Base-by-base conservation (phyloP, 2,329 filamentous ascomycete species). In the Arachnomyces sp. region DNA sequence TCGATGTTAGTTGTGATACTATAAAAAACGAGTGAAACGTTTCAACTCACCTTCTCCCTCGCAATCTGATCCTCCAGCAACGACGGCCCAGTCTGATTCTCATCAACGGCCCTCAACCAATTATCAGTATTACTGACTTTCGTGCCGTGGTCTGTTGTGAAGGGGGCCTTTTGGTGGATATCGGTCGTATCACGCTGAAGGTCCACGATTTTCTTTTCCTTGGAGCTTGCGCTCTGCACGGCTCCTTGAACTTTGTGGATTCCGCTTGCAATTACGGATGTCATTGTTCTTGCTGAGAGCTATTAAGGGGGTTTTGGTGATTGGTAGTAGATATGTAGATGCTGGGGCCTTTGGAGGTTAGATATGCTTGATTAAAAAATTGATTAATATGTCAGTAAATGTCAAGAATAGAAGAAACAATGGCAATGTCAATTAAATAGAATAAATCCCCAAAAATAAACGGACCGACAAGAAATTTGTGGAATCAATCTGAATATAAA, bases 101-200 rank as follows among this genome's bases (percentile, higher is more conserved):
- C 70, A 28, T 66, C 78, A 17, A 67, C 73, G 4, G 81, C 71
- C 38, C 75, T 77, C 39, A 93, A 67, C 85, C 84, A 92, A 56
- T 88, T 74, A 54, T 94, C 87, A 1, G 81, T 81, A 52, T 82
- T 82, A 31, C 68, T 66, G 53, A 87, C 74, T 61, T 81, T 85
- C 18, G 82, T 77, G 15, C 87, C 87, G 63, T 74, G 85, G 54
- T 94, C 86, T 36, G 81, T 82, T 0, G 85, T 90, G 49, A 88
- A 76, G 30, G 74, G 71, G 25, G 72, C 68, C 29, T 76, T 71
- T 36, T 73, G 62, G 33, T 73, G 64, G 2, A 77, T 70, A 54
- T 85, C 71, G 40, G 77, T 73, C 3, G 67, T 82, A 45, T 79
- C 66, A 31, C 64, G 62, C 17, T 68, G 59, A 35, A 89, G 67